Percentiles rank a stretch among this genome's conserved stretches.
These are phyloP conservation scores for Aquilaria agallochum DNA, from an alignment of 441 rosid species.

Conservation along the genomic window DNA sequence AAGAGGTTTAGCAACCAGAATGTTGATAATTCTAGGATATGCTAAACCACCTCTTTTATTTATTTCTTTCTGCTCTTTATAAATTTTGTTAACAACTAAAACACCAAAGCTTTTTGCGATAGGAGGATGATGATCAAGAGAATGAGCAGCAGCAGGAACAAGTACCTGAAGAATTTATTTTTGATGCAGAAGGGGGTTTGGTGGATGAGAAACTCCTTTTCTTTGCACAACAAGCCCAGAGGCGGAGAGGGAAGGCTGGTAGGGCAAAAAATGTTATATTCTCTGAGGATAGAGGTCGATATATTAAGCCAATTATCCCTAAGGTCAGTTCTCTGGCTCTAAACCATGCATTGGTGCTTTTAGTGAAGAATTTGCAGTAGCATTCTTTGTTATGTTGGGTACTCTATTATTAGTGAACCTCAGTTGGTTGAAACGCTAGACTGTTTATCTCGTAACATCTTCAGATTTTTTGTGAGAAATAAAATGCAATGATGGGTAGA, in stretches of 20 bases:
- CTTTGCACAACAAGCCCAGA: constrained; percentile 98
- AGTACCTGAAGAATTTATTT: constrained; percentile 93
- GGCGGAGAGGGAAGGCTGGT: constrained; percentile 92
- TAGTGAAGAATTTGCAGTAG: too few relatives aligned
- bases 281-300: constrained; percentile 98
- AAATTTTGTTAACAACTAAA: too few relatives aligned
- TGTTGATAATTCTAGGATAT: constrained; percentile 11
- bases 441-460: too few relatives aligned
- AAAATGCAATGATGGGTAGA: too few relatives aligned
- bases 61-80: too few relatives aligned
- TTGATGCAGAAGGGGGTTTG: constrained; percentile 99
- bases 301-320: constrained; percentile 97
- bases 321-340: constrained; percentile 47
- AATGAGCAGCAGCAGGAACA: constrained; percentile 93
- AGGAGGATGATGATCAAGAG: constrained; percentile 64
- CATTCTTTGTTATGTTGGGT: too few relatives aligned
- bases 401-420: too few relatives aligned
- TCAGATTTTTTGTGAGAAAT: too few relatives aligned
- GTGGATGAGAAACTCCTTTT: constrained; percentile 98
- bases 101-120: constrained; percentile 2
- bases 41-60: too few relatives aligned
- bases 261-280: constrained; percentile 97
- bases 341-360: background rate
- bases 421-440: too few relatives aligned
- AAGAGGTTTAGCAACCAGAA: constrained; percentile 54